Evolutionary conservation across 1,139 yeast genomes (phyloP), one percentile per base, ranked within the genome.

Genomic region (Blastobotrys persicus): DNA sequence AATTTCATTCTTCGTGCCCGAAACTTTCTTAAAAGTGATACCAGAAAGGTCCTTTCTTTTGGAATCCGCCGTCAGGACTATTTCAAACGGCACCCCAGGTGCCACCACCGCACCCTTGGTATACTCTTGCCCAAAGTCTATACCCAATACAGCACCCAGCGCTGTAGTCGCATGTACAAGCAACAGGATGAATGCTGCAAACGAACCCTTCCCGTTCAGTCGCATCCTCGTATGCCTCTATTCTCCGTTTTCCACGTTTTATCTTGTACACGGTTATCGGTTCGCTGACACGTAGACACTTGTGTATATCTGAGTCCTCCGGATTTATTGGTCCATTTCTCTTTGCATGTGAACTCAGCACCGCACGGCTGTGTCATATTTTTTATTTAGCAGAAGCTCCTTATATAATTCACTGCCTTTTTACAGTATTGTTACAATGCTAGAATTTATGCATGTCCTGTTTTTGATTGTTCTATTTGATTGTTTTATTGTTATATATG

Each of bases 21-120:
- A 72, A 7, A 63, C 57, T 49, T 4, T 68, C 56, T 85, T 79
- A 54, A 91, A 75, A 1, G 87, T 83, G 26, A 92, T 61, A 0
- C 95, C 96, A 1, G 91, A 78, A 11, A 82, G 73, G 61, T 92
- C 98, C 65, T 92, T 92, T 52, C 98, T 77, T 67, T 89, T 88
- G 5, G 96, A 87, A 62, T 92, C 98, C 38, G 88, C 85, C 3
- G 97, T 88, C 53, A 92, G 72, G 11, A 92, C 85, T 44, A 92
- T 78, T 62, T 92, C 98, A 64, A 89, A 83, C 16, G 91, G 85
- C 28, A 89, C 80, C 7, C 91, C 88, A 0, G 98, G 98, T 0
- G 97, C 96, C 44, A 94, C 85, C 47, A 92, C 73, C 45, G 85
- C 88, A 1, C 96, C 88, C 66, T 94, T 92, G 33, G 92, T 81